Evolutionary conservation across 257 asterid species (phyloP).

Genomic region (Fraxinus americana): DNA sequence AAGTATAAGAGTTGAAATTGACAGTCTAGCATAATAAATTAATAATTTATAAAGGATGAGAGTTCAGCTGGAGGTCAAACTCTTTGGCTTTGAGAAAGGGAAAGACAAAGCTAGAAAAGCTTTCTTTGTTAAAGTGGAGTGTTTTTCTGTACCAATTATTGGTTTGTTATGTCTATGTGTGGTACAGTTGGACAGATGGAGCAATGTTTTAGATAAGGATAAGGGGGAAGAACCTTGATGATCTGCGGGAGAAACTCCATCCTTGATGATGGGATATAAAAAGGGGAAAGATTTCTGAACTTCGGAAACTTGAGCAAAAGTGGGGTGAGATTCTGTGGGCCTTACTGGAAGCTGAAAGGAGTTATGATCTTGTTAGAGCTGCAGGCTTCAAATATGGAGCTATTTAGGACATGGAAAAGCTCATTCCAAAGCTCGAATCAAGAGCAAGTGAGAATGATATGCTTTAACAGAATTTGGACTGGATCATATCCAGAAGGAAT

Average conservation of each 20-base stretch:
- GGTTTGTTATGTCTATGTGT: neutral
- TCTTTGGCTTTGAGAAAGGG: constrained; percentile 73
- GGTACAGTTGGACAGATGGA: neutral
- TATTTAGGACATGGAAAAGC: constrained; percentile 75
- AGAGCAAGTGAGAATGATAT: constrained; percentile 48
- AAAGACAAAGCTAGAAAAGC: constrained; percentile 60
- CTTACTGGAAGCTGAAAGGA: constrained; percentile 83
- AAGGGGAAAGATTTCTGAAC: constrained; percentile 81
- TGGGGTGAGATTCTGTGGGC: constrained; percentile 71
- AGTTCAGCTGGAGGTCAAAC: constrained; percentile 68
- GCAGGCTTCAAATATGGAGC: constrained; percentile 87
- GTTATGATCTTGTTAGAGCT: constrained; percentile 87
- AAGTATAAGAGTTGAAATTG: constrained; percentile 75
- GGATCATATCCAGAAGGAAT: constrained; percentile 89
- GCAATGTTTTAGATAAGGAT: constrained; percentile 38
- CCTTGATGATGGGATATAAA: constrained; percentile 77
- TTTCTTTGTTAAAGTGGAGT: constrained; percentile 53
- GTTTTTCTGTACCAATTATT: neutral
- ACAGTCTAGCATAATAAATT: constrained; percentile 70
- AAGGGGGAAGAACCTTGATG: constrained; percentile 67
- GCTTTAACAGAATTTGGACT: constrained; percentile 85
- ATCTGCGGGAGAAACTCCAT: constrained; percentile 81
- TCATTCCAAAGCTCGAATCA: constrained; percentile 63
- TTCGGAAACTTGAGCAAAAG: constrained; percentile 59
- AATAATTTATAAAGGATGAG: constrained; percentile 71